Percentiles rank a stretch among this genome's conserved stretches.
These are phyloP conservation scores for Ogataea trehalophila DNA, from an alignment of 805 yeast species.

Conservation along the genomic window DNA sequence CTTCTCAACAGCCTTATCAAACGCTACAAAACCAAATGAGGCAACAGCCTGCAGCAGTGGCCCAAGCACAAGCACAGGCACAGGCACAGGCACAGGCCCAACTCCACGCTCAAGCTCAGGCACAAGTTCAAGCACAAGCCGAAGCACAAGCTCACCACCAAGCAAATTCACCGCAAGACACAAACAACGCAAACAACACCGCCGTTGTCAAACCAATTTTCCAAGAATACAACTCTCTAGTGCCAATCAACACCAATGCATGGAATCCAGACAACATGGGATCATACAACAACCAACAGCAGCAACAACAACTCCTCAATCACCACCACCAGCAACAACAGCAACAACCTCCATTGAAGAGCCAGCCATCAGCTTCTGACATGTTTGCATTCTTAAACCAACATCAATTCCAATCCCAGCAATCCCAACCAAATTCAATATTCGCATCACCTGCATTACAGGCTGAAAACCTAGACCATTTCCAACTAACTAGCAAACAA, in stretches of 20 bases:
- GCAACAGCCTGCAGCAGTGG: slow-evolving; percentile 12
- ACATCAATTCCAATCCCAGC: slow-evolving; percentile 8
- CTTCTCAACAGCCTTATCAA: slow-evolving; percentile 12
- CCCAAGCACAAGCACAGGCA: slow-evolving; percentile 6
- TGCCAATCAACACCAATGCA: slow-evolving; percentile 11
- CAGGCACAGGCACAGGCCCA: slow-evolving; percentile 12
- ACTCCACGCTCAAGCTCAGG: slow-evolving; percentile 12
- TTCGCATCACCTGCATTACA: neutral
- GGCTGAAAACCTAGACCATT: neutral
- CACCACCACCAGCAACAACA: neutral
- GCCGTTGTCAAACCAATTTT: slow-evolving; percentile 3
- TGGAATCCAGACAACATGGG: slow-evolving; percentile 20
- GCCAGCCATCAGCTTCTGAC: neutral
- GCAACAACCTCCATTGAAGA: slow-evolving; percentile 1
- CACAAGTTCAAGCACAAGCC: slow-evolving; percentile 7
- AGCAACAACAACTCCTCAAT: slow-evolving; percentile 9
- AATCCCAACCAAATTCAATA: too few species aligned
- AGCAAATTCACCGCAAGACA: neutral
- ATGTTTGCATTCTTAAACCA: slow-evolving; percentile 2
- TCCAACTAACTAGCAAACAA: slow-evolving; percentile 10
- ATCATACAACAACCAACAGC: slow-evolving; percentile 14
- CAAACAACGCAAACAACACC: slow-evolving; percentile 5
- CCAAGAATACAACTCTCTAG: slow-evolving; percentile 10
- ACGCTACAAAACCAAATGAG: slow-evolving; percentile 22
- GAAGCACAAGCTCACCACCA: slow-evolving; percentile 1